Base-by-base conservation (phyloP, 805 yeast species). In the Lachancea nothofagi region DNA sequence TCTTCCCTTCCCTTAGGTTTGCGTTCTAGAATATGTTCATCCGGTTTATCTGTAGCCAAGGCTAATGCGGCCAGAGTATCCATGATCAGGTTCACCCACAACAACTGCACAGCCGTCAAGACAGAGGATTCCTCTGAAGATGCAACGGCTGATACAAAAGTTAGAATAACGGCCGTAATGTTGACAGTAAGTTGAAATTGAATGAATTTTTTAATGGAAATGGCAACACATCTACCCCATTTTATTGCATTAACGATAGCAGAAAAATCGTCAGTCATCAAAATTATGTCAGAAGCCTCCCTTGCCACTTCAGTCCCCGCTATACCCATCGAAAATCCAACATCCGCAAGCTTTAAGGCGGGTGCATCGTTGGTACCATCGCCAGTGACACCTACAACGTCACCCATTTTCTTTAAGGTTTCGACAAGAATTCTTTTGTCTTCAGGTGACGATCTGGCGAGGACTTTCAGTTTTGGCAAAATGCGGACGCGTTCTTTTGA, bases 291-390 rank as follows among this genome's bases (percentile, higher is more conserved):
- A 7, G 90, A 85, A 6, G 98, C 98, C 60, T 93, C 99, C 62
- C 96, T 78, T 7, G 99, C 98, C 46, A 93, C 97, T 65, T 93
- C 99, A 2, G 98, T 93, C 49, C 99, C 99, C 7, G 95, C 75
- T 45, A 89, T 86, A 49, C 99, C 99, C 99, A 93, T 93, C 2
- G 97, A 85, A 58, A 93, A 90, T 2, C 99, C 99, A 43, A 93
- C 95, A 65, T 93, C 97, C 0, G 98, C 99, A 43, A 89, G 71
- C 57, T 90, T 87, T 56, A 93, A 73, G 3, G 98, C 97, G 12
- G 97, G 97, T 0, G 97, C 98, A 71, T 93, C 99, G 61, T 93
- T 93, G 7, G 97, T 90, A 64, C 99, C 99, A 62, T 93, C 99
- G 58, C 98, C 99, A 27, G 99, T 93, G 25, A 90, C 97, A 1